A percentile compares a stretch with the other conserved stretches of the same genome.
phyloP scores from a whole-genome alignment of 2,329 filamentous ascomycete genomes.

The Fusarium sp. region DNA sequence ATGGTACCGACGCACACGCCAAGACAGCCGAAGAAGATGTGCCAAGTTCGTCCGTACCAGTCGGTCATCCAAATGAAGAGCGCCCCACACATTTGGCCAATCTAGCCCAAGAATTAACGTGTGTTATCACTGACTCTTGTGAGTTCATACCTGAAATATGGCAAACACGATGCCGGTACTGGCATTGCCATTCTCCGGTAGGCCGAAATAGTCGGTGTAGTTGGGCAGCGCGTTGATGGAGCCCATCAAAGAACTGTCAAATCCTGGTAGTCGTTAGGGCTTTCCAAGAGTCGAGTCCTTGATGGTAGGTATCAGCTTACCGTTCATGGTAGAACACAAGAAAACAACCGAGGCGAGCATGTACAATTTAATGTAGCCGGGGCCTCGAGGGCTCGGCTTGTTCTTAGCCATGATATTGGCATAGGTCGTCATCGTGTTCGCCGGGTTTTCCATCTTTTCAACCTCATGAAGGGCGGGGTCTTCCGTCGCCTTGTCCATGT shows the following conservation, averaged over 20 bases:
- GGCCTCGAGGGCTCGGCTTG: slow-evolving; percentile 21
- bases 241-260: slow-evolving; percentile 55
- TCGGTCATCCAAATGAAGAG: slow-evolving; percentile 57
- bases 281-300: too few species aligned
- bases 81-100: slow-evolving; percentile 55
- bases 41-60: slow-evolving; percentile 54
- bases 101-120: slow-evolving; percentile 22
- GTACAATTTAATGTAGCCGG: slow-evolving; percentile 22
- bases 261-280: slow-evolving; percentile 42
- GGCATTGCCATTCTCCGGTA: slow-evolving; percentile 49
- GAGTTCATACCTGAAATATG: slow-evolving; percentile 45
- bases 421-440: slow-evolving; percentile 6
- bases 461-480: slow-evolving; percentile 5
- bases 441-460: slow-evolving; percentile 2
- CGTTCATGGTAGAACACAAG: slow-evolving; percentile 54
- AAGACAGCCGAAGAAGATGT: slow-evolving; percentile 59
- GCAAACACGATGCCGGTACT: slow-evolving; percentile 57
- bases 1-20: slow-evolving; percentile 63
- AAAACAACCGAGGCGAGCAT: slow-evolving; percentile 33
- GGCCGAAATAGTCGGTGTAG: slow-evolving; percentile 53
- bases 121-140: neutral
- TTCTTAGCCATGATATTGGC: slow-evolving; percentile 20
- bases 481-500: slow-evolving; percentile 14
- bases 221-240: slow-evolving; percentile 57
- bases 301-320: slow-evolving; percentile 28